Conservation (phyloP, 306 rosid species). For the Trifolium dubium region DNA sequence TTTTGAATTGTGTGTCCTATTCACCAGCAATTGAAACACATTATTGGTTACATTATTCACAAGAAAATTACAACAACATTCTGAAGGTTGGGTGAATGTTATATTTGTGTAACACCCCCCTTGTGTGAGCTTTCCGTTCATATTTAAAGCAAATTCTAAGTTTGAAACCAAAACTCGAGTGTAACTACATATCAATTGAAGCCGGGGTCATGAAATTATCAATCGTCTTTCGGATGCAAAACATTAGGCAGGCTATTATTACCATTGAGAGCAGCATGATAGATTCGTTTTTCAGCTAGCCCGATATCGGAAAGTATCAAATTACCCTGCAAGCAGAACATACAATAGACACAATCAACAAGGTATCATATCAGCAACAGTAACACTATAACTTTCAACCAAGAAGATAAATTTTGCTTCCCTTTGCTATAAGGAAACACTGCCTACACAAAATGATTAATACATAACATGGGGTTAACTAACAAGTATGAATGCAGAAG, state of each 20-base stretch:
- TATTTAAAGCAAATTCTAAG: constrained; percentile 44
- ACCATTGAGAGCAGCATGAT: constrained; percentile 98
- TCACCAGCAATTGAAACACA: constrained; percentile 41
- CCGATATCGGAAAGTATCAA: constrained; percentile 81
- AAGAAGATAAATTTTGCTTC: constrained; percentile 2
- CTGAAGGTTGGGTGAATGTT: constrained; percentile 42
- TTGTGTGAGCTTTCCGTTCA: constrained; percentile 53
- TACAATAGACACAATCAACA: constrained; percentile 35
- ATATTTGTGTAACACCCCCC: constrained; percentile 49
- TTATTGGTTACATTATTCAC: constrained; percentile 44
- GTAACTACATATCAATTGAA: constrained; percentile 68
- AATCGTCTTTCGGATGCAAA: constrained; percentile 98
- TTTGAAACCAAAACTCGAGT: constrained; percentile 57
- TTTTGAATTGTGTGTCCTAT: constrained; percentile 30
- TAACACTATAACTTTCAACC: background rate
- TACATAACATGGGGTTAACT: constrained; percentile 20
- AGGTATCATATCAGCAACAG: constrained; percentile 20
- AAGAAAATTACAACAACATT: constrained; percentile 54
- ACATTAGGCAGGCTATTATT: constrained; percentile 93
- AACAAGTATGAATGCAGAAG: constrained; percentile 18
- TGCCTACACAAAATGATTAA: constrained; percentile 15
- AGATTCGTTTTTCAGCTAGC: constrained; percentile 89
- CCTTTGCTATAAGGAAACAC: constrained; percentile 26
- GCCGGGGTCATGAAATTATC: constrained; percentile 80
- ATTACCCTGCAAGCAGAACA: constrained; percentile 70